Percentiles rank a stretch among this genome's conserved stretches.
These are phyloP conservation scores for Thalia dealbata DNA, from an alignment of 176 grass and related monocot genomes.

Conservation along the genomic window DNA sequence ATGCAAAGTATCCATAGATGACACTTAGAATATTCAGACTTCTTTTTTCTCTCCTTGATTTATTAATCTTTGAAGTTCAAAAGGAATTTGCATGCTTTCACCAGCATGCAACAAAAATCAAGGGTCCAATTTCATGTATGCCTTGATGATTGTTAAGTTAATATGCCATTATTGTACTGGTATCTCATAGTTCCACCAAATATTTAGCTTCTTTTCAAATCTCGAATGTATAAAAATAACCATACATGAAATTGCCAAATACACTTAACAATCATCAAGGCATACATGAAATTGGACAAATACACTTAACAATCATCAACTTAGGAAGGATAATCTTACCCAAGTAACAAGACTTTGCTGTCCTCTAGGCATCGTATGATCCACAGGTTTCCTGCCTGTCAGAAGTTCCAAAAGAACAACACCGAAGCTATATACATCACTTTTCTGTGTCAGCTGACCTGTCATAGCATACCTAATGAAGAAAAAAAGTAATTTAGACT, in stretches of 20 bases:
- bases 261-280: too few relatives aligned
- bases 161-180: background rate
- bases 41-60: background rate
- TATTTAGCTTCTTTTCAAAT: background rate
- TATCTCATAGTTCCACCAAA: background rate
- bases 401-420: constrained; percentile 14
- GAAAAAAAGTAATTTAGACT: too few relatives aligned
- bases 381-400: constrained; percentile 15
- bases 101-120: background rate
- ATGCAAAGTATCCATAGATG: background rate
- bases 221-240: background rate
- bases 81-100: background rate
- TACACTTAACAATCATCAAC: background rate
- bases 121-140: too few relatives aligned
- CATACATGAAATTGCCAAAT: background rate
- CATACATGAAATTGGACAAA: background rate
- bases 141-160: background rate
- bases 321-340: background rate
- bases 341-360: constrained; percentile 18
- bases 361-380: constrained; percentile 13
- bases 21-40: background rate
- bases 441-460: constrained; percentile 13
- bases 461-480: constrained; percentile 12
- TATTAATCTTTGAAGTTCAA: background rate
- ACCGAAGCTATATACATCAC: constrained; percentile 14